Evolutionary conservation across 2,329 filamentous ascomycete genomes (phyloP).

Genomic region (Cytospora piceicola): DNA sequence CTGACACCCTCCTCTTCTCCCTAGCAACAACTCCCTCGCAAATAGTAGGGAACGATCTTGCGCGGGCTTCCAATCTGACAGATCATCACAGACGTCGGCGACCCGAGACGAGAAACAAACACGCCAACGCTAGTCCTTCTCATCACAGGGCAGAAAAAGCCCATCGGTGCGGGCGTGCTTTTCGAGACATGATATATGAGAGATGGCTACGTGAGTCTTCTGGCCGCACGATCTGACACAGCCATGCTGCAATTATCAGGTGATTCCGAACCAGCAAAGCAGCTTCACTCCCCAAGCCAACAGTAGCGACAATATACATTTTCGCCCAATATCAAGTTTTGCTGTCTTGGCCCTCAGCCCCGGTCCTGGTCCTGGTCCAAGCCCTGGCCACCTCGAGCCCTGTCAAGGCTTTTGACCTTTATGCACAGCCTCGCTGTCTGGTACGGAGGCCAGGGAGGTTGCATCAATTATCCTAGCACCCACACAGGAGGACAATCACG

Average conservation of each 20-base stretch:
- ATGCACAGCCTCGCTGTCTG: background rate
- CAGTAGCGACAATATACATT: background rate
- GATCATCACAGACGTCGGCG: slow-evolving; percentile 2
- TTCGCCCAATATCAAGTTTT: background rate
- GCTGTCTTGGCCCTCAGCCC: background rate
- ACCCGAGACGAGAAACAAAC: background rate
- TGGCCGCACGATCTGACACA: slow-evolving; percentile 9
- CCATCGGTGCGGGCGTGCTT: background rate
- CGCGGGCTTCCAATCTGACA: background rate
- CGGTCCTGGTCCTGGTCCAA: background rate
- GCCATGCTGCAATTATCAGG: slow-evolving; percentile 17
- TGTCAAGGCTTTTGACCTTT: background rate
- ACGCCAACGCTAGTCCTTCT: background rate
- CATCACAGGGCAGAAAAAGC: background rate
- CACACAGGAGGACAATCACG: background rate
- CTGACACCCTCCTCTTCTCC: too few relatives aligned
- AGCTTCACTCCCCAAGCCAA: slow-evolving; percentile 11
- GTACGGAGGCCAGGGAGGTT: background rate
- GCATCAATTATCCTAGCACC: background rate
- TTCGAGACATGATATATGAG: background rate
- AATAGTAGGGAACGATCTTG: background rate
- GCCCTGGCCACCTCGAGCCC: background rate
- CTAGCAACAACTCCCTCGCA: background rate
- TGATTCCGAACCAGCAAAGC: slow-evolving; percentile 7
- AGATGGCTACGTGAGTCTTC: background rate